Evolutionary conservation across 2,329 filamentous ascomycete species (phyloP).

Genomic region (Mollisiaceae sp.): DNA sequence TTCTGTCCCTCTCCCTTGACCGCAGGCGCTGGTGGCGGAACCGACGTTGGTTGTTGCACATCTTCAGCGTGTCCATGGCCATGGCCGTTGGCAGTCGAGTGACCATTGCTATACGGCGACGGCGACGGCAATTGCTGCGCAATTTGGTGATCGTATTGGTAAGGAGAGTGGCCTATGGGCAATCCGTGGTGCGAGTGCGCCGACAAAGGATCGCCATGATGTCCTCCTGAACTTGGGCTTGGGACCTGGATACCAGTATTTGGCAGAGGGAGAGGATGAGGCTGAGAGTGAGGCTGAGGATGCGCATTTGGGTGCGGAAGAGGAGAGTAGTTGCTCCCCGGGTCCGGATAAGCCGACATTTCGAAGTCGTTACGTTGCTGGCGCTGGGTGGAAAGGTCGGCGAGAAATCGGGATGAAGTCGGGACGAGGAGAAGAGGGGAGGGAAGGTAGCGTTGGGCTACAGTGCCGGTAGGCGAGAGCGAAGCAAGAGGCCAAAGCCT

Average conservation of each 20-base stretch:
- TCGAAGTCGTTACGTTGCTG: neutral
- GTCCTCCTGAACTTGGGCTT: constrained; percentile 1
- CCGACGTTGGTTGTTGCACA: constrained; percentile 22
- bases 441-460: neutral
- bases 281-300: constrained; percentile 13
- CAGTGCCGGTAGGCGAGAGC: neutral
- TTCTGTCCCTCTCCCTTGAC: constrained; percentile 36
- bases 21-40: constrained; percentile 21
- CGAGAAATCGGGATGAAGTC: constrained; percentile 32
- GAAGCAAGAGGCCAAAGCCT: neutral
- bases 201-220: constrained; percentile 10
- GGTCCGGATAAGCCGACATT: constrained; percentile 31
- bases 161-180: constrained; percentile 18
- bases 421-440: neutral
- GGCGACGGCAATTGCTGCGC: constrained; percentile 27
- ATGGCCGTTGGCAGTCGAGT: constrained; percentile 20
- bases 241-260: constrained; percentile 7
- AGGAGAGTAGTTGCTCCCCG: constrained; percentile 20
- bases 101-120: constrained; percentile 26
- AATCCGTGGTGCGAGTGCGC: constrained; percentile 23
- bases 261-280: constrained; percentile 19
- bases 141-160: constrained; percentile 23
- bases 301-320: constrained; percentile 7
- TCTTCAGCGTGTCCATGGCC: constrained; percentile 24
- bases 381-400: constrained; percentile 20